phyloP scores from a whole-genome alignment of 2,329 filamentous ascomycete genomes.

The Gaeumannomyces sp. region DNA sequence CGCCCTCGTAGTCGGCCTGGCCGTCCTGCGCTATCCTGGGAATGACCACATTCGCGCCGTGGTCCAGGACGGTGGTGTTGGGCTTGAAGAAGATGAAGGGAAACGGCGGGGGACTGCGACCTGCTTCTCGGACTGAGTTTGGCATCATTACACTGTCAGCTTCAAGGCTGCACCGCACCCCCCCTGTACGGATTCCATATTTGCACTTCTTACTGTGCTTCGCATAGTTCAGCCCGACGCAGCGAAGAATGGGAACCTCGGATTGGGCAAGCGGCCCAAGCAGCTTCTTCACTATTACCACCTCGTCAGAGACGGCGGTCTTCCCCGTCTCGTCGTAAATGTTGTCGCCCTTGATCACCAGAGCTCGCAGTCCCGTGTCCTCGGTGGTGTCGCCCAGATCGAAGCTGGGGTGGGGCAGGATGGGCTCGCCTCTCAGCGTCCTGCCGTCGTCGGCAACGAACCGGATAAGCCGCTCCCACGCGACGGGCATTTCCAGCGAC shows the following conservation, averaged over 20 bases:
- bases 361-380: slow-evolving; percentile 42
- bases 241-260: slow-evolving; percentile 51
- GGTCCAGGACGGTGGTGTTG: slow-evolving; percentile 31
- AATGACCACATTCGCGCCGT: slow-evolving; percentile 32
- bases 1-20: slow-evolving; percentile 35
- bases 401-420: slow-evolving; percentile 35
- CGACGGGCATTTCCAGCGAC: slow-evolving; percentile 21
- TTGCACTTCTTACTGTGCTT: slow-evolving; percentile 36
- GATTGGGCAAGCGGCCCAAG: slow-evolving; percentile 43
- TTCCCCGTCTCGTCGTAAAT: slow-evolving; percentile 39
- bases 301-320: slow-evolving; percentile 46
- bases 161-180: background rate
- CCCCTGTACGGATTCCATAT: background rate
- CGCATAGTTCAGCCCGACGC: slow-evolving; percentile 54
- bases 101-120: slow-evolving; percentile 41
- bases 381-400: slow-evolving; percentile 43
- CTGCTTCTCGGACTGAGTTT: slow-evolving; percentile 41
- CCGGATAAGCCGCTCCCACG: slow-evolving; percentile 48
- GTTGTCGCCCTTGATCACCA: slow-evolving; percentile 43
- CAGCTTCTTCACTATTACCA: slow-evolving; percentile 45
- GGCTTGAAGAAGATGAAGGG: slow-evolving; percentile 47
- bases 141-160: background rate
- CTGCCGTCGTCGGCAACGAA: slow-evolving; percentile 46
- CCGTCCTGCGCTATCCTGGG: slow-evolving; percentile 38
- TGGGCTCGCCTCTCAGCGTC: slow-evolving; percentile 44